phyloP scores from a whole-genome alignment of 768 basidiomycete species.

The Naganishia friedmannii region DNA sequence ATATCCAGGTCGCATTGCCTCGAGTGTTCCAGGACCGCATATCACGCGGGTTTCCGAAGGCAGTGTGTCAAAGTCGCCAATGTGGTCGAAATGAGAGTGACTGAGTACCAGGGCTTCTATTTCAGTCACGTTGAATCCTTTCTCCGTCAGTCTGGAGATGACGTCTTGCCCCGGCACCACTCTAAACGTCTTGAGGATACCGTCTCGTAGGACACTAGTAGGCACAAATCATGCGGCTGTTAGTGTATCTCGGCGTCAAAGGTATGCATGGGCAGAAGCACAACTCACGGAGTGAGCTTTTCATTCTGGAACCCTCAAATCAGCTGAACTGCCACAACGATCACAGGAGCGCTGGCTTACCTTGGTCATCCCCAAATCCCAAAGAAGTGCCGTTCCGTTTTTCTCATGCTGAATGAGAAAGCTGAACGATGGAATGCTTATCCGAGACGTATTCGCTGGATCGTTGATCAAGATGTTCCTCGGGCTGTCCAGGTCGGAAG shows the following conservation, averaged over 20 bases:
- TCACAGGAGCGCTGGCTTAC: background rate
- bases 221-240: background rate
- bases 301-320: slow-evolving; percentile 25
- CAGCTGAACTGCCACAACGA: background rate
- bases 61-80: slow-evolving; percentile 36
- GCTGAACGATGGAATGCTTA: slow-evolving; percentile 31
- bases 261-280: background rate
- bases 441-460: slow-evolving; percentile 29
- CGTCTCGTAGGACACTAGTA: slow-evolving; percentile 27
- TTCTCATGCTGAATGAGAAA: slow-evolving; percentile 34
- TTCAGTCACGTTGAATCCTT: slow-evolving; percentile 27
- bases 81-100: slow-evolving; percentile 40
- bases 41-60: slow-evolving; percentile 29
- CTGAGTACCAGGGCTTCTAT: slow-evolving; percentile 34
- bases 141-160: slow-evolving; percentile 25
- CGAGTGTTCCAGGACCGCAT: slow-evolving; percentile 34
- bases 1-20: slow-evolving; percentile 33
- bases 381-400: slow-evolving; percentile 31
- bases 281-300: slow-evolving; percentile 35
- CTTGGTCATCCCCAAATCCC: slow-evolving; percentile 36
- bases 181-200: slow-evolving; percentile 28
- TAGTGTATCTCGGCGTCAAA: background rate
- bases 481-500: slow-evolving; percentile 28
- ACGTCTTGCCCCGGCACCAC: slow-evolving; percentile 32
- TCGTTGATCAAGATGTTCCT: slow-evolving; percentile 27